These are phyloP conservation scores for Nothophaeocryptopus gaeumannii DNA, from an alignment of 2,329 filamentous ascomycete species.

Conservation along the genomic window DNA sequence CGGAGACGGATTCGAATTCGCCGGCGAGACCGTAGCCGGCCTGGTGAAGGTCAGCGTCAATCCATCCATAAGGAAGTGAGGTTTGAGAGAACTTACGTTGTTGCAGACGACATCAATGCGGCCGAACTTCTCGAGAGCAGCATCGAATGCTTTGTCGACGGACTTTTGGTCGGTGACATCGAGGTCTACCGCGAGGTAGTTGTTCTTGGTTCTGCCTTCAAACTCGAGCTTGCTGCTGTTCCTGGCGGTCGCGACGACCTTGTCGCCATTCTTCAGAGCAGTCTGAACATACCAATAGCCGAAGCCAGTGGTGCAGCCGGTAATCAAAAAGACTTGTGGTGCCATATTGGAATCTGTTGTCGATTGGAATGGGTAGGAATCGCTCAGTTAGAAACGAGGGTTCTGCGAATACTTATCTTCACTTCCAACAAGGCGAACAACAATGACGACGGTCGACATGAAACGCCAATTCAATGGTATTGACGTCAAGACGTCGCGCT, in stretches of 20 bases:
- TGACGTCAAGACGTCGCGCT: too few species aligned
- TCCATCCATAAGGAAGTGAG: background rate
- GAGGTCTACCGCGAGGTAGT: slow-evolving; percentile 50
- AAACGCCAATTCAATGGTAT: too few species aligned
- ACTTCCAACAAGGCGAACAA: background rate
- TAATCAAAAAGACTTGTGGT: slow-evolving; percentile 48
- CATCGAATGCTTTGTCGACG: slow-evolving; percentile 47
- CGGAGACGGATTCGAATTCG: slow-evolving; percentile 52
- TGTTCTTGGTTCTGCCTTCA: slow-evolving; percentile 43
- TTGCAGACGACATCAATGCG: slow-evolving; percentile 54
- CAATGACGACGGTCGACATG: background rate
- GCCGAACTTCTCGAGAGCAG: slow-evolving; percentile 49
- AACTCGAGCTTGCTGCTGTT: slow-evolving; percentile 44
- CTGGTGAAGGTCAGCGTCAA: slow-evolving; percentile 41
- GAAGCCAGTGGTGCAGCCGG: slow-evolving; percentile 48
- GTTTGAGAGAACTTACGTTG: slow-evolving; percentile 1
- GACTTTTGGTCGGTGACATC: slow-evolving; percentile 50
- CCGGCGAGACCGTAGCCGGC: slow-evolving; percentile 57
- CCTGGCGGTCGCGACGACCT: slow-evolving; percentile 47
- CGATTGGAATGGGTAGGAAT: background rate
- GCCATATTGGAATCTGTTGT: slow-evolving; percentile 32
- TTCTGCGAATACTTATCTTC: too few species aligned
- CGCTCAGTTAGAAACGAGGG: too few species aligned
- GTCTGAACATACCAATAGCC: slow-evolving; percentile 45
- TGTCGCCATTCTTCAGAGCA: slow-evolving; percentile 43